Evolutionary conservation across 768 basidiomycete genomes (phyloP), one percentile per base, ranked within the genome.

Genomic region (Boletus rufocinnamomeus): DNA sequence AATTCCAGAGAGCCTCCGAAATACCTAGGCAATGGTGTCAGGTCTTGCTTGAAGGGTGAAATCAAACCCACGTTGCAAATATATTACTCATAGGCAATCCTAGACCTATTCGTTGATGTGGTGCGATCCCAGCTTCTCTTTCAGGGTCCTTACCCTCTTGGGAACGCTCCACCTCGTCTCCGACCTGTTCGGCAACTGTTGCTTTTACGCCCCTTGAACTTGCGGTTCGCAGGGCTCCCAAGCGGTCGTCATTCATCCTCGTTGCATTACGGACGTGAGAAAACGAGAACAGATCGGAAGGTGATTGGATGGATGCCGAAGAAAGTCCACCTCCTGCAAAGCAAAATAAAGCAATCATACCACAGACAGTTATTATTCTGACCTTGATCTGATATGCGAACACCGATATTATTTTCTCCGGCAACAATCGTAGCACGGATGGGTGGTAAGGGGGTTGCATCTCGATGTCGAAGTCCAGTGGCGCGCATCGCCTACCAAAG

Each of bases 341-440:
- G 28, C 16, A n/a, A n/a, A n/a, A 50, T 41, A 62, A 63, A 55
- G 50, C 52, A 59, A 11, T 52, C 32, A 32, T 23, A 45, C 27
- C 37, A 10, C 41, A n/a, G 27, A 23, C 13, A 50, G 38, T 16
- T 35, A n/a, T 38, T 41, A 41, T 25, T 43, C 65, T 47, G 54
- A 87, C 93, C 94, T 83, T 91, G 86, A 69, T 96, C 93, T n/a
- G 93, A 93, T 75, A 96, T 88, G 40, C 93, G 87, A 50, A 96
- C 82, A 7, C 84, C 81, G 47, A 96, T 82, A 50, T 91, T 83
- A 52, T 92, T 82, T 34, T 84, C 79, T 2, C 88, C 87, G 3
- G 86, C 84, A 9, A 87, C 86, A 47, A 96, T 85, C 0, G 93
- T 95, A 1, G 86, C 87, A 30, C 75, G 78, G 52, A 95, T 86